A percentile compares a stretch with the other conserved stretches of the same genome.
phyloP scores from a whole-genome alignment of 352 stramenopile genomes.

The Phytopythium ostracodes region DNA sequence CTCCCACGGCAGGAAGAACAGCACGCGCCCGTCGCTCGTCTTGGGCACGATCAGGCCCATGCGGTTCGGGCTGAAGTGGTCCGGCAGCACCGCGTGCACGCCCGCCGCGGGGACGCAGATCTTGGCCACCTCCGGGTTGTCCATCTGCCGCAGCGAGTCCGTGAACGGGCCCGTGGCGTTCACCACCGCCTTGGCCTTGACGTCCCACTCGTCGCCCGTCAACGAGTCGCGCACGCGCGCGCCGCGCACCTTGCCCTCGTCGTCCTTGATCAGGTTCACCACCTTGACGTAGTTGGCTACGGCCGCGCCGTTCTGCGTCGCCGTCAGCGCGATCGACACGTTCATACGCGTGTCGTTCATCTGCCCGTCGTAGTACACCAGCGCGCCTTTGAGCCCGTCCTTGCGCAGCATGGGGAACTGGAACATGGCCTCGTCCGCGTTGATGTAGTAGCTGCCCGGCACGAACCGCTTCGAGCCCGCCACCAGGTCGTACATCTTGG shows the following conservation, averaged over 20 bases:
- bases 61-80: conserved; percentile 93
- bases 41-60: conserved; percentile 97
- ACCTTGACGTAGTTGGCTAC: conserved; percentile 93
- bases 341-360: conserved; percentile 96
- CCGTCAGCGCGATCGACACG: conserved; percentile 92
- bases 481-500: conserved; percentile 93
- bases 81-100: conserved; percentile 94
- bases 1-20: conserved; percentile 97
- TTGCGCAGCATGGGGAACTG: conserved; percentile 93
- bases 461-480: conserved; percentile 88
- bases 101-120: conserved; percentile 93
- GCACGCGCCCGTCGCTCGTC: conserved; percentile 90
- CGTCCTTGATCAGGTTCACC: conserved; percentile 80
- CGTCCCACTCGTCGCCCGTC: conserved; percentile 88
- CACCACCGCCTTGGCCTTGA: conserved; percentile 88
- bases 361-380: conserved; percentile 91
- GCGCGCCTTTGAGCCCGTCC: conserved; percentile 89
- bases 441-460: conserved; percentile 89
- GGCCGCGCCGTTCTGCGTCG: conserved; percentile 90
- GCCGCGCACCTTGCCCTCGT: conserved; percentile 79
- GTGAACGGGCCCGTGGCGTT: conserved; percentile 96
- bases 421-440: conserved; percentile 89
- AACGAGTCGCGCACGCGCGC: conserved; percentile 87
- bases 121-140: conserved; percentile 84
- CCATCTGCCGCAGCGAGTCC: conserved; percentile 88